Evolutionary conservation across 1,284 basidiomycete genomes (phyloP), one percentile per base, ranked within the genome.

Genomic region (Cryptococcus sp.): DNA sequence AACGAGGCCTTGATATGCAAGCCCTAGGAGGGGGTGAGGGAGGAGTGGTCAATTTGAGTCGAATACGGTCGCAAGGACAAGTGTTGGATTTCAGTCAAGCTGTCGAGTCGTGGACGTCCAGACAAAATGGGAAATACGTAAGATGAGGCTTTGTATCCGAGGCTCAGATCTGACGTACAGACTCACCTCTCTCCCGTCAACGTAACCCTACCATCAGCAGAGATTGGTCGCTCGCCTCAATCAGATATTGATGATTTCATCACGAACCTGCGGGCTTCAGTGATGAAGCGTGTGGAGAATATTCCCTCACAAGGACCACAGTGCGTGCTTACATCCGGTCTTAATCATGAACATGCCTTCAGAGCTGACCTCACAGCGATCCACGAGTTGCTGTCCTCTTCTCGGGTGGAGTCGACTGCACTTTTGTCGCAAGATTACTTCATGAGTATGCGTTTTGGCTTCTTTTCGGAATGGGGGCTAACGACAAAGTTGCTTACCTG

Each of bases 321-420:
- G 62, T 64, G 50, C 45, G 61, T 46, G 42, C 25, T 16, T 48
- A 13, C 23, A 11, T 10, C 14, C 42, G 4, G 18, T 13, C 22
- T 3, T 11, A 25, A 21, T 11, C 19, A n/a, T 18, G 16, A 32
- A 16, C 23, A 19, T 7, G 36, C n/a, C n/a, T n/a, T n/a, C n/a
- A n/a, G 16, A 43, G 21, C 46, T 48, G 44, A 48, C 40, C 5
- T 18, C 18, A 11, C 37, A 69, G 66, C 0, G 47, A 60, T 44
- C 81, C 88, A 0, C 81, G 84, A 51, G 79, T 96, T 0, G 91
- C 88, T 2, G 79, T 98, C 7, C 80, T 99, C 4, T 99, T 98
- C 72, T 97, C 92, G 19, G 94, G 94, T 22, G 94, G 94, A 0
- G 88, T 99, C 31, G 94, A 99, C 68, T 98, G 87, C 16, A 86